Base-by-base conservation (phyloP, 768 basidiomycete genomes). In the Dioszegia crocea region DNA sequence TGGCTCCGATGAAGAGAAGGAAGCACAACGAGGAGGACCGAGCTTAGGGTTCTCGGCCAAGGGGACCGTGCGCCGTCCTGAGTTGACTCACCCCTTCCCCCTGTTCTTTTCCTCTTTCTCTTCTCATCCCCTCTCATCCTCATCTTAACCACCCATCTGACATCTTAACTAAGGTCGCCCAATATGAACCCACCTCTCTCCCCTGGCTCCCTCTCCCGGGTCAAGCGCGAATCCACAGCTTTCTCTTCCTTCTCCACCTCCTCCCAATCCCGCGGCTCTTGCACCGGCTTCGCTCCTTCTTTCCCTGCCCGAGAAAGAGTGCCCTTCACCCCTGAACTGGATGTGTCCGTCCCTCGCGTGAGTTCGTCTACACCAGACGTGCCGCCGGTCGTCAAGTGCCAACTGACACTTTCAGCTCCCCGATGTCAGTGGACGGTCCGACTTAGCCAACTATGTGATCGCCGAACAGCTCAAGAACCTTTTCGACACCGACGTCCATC, bases 381-480 rank as follows among this genome's bases (percentile, higher is more conserved):
- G 21, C 19, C 19, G 23, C 3, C 6, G 49, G 4, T 3, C 16
- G 11, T 17, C 9, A 10, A 16, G 21, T 16, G 4, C 27, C 19
- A 56, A 26, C 54, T 45, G 31, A 44, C 27, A 17, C 5, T 9
- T 23, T 2, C 17, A 45, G 43, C 30, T 45, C 3, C 44, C 54
- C 3, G 45, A 33, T 27, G 46, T 57, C 33, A 48, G 24, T 24
- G 36, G 46, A 3, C 43, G 43, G 24, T 46, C 44, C 29, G 46
- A 40, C 26, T 29, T 49, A 16, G 48, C 38, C 12, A 59, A 59
- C 38, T 39, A 33, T 26, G 3, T 3, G 21, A 36, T 30, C 6
- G 58, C 49, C 26, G 39, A 59, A 33, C 29, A 57, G 29, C 46
- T 57, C 4, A 57, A 57, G 46, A 33, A 8, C 8, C 4, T 56